phyloP scores from a whole-genome alignment of 108 stramenopile species.

The Cyclotella baltica region DNA sequence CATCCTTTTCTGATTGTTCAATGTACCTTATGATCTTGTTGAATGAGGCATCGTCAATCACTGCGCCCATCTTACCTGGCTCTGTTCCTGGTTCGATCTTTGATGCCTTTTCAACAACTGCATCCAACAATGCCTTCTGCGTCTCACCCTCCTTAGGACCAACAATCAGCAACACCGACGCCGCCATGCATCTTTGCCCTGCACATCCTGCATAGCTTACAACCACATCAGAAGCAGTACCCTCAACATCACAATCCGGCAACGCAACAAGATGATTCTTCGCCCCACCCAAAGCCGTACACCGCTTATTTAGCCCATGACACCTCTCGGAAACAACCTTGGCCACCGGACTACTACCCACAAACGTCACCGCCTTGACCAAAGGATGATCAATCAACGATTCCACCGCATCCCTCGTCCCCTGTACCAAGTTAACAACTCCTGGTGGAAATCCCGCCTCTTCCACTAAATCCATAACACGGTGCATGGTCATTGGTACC shows the following conservation, averaged over 20 bases:
- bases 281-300: conserved; percentile 94
- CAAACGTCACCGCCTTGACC: conserved; percentile 92
- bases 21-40: conserved; percentile 88
- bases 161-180: conserved; percentile 91
- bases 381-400: conserved; percentile 73
- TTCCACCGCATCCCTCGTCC: conserved; percentile 68
- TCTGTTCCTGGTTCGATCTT: conserved; percentile 79
- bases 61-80: conserved; percentile 92
- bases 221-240: conserved; percentile 89
- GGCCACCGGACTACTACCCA: conserved; percentile 92
- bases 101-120: conserved; percentile 73
- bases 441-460: conserved; percentile 89
- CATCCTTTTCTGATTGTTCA: conserved; percentile 75
- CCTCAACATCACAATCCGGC: conserved; percentile 88
- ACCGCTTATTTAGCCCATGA: conserved; percentile 83
- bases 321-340: conserved; percentile 80
- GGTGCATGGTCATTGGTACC: conserved; percentile 88
- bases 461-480: conserved; percentile 62
- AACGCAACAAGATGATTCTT: conserved; percentile 97
- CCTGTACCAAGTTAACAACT: conserved; percentile 87
- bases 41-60: conserved; percentile 84
- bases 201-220: conserved; percentile 92
- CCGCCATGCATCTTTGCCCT: conserved; percentile 95
- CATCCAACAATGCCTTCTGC: conserved; percentile 65
- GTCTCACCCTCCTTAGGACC: conserved; percentile 53